phyloP scores from a whole-genome alignment of 352 stramenopile genomes.

The Globisporangium sylvaticum region DNA sequence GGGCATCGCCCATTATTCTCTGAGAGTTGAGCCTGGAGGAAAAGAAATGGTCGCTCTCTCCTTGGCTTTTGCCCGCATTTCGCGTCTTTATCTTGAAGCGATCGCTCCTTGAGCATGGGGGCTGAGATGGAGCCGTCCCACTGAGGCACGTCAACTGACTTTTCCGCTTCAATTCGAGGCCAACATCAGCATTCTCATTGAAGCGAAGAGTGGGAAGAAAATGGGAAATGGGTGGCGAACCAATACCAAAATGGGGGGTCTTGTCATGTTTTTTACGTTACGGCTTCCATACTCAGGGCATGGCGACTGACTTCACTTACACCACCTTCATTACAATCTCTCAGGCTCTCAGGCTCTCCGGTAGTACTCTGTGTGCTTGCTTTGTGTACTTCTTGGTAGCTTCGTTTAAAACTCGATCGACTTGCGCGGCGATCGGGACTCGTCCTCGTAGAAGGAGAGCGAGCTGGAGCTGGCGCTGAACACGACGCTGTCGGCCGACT shows the following conservation, averaged over 20 bases:
- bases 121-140: not conserved
- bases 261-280: not conserved
- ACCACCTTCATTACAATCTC: constrained; percentile 2
- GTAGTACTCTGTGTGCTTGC: too few species aligned
- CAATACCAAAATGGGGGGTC: not conserved
- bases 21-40: too few species aligned
- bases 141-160: not conserved
- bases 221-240: not conserved
- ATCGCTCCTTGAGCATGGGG: too few species aligned
- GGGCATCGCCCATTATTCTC: too few species aligned
- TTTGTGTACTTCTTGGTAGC: too few species aligned
- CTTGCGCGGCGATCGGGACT: constrained; percentile 8
- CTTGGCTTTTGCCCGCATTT: too few species aligned
- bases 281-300: too few species aligned
- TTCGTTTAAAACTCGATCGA: constrained; percentile 19
- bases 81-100: too few species aligned
- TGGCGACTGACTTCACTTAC: not conserved
- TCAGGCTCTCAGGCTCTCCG: not conserved
- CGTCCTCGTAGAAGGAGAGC: constrained; percentile 29
- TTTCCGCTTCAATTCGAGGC: not conserved
- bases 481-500: constrained; percentile 23
- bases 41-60: too few species aligned
- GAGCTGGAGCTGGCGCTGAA: constrained; percentile 24
- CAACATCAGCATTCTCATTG: not conserved
- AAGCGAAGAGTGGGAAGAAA: not conserved